Base-by-base conservation (phyloP, 176 grass and related monocot genomes). In the Rhipidocladum racemiflorum region DNA sequence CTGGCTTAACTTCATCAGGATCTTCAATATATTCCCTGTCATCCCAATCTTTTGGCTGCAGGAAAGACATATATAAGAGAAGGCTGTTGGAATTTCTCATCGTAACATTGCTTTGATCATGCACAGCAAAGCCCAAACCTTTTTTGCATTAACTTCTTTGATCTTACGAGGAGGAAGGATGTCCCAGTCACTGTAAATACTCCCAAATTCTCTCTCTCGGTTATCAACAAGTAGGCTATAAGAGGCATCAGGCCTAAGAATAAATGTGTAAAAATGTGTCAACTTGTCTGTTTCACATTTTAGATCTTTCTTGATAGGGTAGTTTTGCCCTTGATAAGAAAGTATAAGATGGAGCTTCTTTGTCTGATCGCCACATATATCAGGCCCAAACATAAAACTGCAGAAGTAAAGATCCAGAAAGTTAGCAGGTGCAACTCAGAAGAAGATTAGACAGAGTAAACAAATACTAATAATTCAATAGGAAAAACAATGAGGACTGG, bases 341-440 rank as follows among this genome's bases (percentile, higher is more conserved):
- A 99, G 89, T 83, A 99, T 93, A 57, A 99, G 85, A 86, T 99
- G 96, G 61, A 99, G 92, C 88, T 99, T 99, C 57, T 99, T 99
- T 74, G 87, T 93, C 63, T 99, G 92, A 81, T 91, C 93, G 18
- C 96, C 96, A 85, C 96, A 99, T 61, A 99, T 61, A 74, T 99
- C 96, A 77, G 96, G 96, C 3, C 96, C 96, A 74, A 99, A 91
- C 96, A 99, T 99, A 61, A 99, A 95, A 75, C 96, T 99, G 89
- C 85, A 59, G 65, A 88, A 90, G 54, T 60, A 36, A 83, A 72
- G 0, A 59, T 55, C 5, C 50, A 87, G 21, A 46, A 50, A 54
- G 61, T 72, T 59, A 89, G 79, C n/a, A 68, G 27, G 77, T 72
- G 70, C 70, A 51, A 72, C 2, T 64, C 17, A 53, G 30, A 44